These are phyloP conservation scores for Platismatia glauca DNA, from an alignment of 495 filamentous ascomycete species.

Conservation along the genomic window DNA sequence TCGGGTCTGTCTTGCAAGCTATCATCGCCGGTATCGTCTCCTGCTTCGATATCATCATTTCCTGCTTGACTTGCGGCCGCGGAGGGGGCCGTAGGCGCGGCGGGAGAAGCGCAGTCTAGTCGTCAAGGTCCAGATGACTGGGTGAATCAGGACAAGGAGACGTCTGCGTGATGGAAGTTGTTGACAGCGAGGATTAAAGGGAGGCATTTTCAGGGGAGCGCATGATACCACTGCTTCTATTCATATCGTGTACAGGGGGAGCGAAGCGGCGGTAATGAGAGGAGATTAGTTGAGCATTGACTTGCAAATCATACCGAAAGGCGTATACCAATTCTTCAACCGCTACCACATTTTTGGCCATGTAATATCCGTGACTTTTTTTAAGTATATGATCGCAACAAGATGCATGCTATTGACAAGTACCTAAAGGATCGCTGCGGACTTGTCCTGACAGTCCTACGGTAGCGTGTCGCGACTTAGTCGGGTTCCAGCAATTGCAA, in stretches of 20 bases:
- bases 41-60: constrained; percentile 77
- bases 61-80: constrained; percentile 73
- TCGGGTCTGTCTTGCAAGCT: constrained; percentile 62
- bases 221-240: constrained; percentile 16
- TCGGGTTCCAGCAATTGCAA: not conserved
- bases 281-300: not conserved
- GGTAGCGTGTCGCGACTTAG: not conserved
- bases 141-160: not conserved
- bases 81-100: constrained; percentile 37
- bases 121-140: constrained; percentile 1
- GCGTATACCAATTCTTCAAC: not conserved
- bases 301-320: not conserved
- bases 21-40: constrained; percentile 76
- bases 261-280: not conserved
- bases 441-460: not conserved
- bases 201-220: constrained; percentile 7
- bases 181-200: not conserved
- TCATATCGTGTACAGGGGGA: not conserved
- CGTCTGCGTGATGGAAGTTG: not conserved
- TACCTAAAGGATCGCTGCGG: not conserved
- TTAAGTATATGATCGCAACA: not conserved
- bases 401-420: not conserved
- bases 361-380: not conserved
- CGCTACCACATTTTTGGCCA: not conserved
- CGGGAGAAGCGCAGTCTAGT: constrained; percentile 22